Evolutionary conservation across 1,284 basidiomycete genomes (phyloP).

Genomic region (Ganoderma lucidum): DNA sequence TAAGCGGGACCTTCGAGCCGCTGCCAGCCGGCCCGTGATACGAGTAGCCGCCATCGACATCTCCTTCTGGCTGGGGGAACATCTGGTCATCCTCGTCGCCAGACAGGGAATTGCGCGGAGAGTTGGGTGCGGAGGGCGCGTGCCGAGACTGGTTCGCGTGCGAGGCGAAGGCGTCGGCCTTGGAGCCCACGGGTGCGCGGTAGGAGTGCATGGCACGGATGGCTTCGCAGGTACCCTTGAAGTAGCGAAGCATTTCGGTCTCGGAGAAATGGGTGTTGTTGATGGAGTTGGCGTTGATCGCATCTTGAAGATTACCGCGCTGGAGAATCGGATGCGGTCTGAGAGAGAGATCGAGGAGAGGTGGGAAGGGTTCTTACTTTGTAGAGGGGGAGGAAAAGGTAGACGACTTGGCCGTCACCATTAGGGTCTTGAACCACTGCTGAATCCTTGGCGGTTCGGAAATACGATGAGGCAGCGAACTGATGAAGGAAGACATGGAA

Average conservation of each 20-base stretch:
- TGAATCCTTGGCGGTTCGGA: conserved; percentile 71
- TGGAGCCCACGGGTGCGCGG: conserved; percentile 54
- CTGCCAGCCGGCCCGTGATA: conserved; percentile 62
- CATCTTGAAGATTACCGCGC: conserved; percentile 95
- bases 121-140: conserved; percentile 38
- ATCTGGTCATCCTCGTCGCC: conserved; percentile 61
- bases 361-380: conserved; percentile 54
- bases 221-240: conserved; percentile 94
- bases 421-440: conserved; percentile 93
- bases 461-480: neutral
- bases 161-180: conserved; percentile 40
- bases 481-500: conserved; percentile 4
- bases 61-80: conserved; percentile 76
- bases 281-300: conserved; percentile 88
- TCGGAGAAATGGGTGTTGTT: conserved; percentile 89
- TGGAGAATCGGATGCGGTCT: conserved; percentile 38
- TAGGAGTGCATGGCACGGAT: conserved; percentile 95
- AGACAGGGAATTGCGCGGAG: conserved; percentile 46
- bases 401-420: conserved; percentile 95
- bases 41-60: conserved; percentile 75
- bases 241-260: conserved; percentile 86
- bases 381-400: conserved; percentile 91
- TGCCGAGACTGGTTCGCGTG: conserved; percentile 39
- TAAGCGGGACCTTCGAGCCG: conserved; percentile 52
- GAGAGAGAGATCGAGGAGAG: conserved; percentile 26